Evolutionary conservation across 305 asterid genomes (phyloP).

Genomic region (Rubia occidens): DNA sequence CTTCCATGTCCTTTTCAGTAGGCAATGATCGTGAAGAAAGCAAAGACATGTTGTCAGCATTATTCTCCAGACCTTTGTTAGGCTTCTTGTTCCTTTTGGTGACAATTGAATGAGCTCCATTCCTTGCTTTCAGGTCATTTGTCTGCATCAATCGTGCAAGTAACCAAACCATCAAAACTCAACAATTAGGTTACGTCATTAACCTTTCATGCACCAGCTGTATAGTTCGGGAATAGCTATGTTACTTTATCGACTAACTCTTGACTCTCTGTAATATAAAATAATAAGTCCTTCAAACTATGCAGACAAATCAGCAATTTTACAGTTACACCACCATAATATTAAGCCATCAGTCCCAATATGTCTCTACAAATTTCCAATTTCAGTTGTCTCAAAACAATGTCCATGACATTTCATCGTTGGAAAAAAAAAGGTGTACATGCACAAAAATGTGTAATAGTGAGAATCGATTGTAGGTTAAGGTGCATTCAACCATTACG

Average conservation of each 20-base stretch:
- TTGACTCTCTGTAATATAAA: neutral
- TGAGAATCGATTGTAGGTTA: neutral
- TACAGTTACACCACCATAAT: neutral
- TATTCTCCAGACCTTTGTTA: slow-evolving; percentile 33
- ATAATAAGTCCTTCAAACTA: neutral
- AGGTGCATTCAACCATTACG: neutral
- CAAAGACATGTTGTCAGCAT: slow-evolving; percentile 38
- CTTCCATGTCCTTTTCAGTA: slow-evolving; percentile 73
- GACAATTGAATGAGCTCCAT: slow-evolving; percentile 36
- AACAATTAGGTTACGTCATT: neutral
- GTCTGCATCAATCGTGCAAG: slow-evolving; percentile 39
- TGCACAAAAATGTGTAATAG: neutral
- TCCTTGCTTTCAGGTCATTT: slow-evolving; percentile 39
- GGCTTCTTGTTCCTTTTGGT: slow-evolving; percentile 47
- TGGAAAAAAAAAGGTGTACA: neutral
- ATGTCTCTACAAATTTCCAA: neutral
- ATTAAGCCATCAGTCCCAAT: neutral
- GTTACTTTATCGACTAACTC: neutral
- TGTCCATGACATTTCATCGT: neutral
- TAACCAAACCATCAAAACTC: slow-evolving; percentile 14
- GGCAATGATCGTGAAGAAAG: slow-evolving; percentile 43
- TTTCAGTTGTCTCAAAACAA: neutral
- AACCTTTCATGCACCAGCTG: neutral
- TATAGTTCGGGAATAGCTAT: neutral
- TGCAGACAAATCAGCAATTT: neutral